Evolutionary conservation across 1,284 basidiomycete species (phyloP), one percentile per base, ranked within the genome.

Genomic region (Fomitopsis schrenkii): DNA sequence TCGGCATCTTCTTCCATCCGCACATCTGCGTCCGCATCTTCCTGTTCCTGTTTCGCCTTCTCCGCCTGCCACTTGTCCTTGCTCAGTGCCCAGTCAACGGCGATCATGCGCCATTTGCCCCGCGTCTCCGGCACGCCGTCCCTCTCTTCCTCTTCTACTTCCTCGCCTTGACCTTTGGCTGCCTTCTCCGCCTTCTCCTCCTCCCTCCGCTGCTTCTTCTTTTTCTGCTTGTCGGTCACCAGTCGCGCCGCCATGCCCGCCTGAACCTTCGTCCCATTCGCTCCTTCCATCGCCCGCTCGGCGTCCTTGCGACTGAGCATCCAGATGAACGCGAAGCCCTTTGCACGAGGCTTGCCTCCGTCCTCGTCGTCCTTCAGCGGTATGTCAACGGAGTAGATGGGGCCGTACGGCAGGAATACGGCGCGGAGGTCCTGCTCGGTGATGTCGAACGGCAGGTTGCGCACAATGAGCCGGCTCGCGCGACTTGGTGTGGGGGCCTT

Each of bases 241-340:
- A 91, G 75, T 35, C 80, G 78, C 62, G 84, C 81, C 1, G 89
- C 89, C 64, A 89, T 82, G 12, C 91, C 91, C 10, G 88, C 81
- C 17, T 79, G 75, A 33, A 95, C 79, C 15, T 79, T 81, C 75
- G 84, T 87, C 14, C 94, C 95, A 70, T 98, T 98, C 64, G 94
- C 86, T 5, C 81, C 86, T 66, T 88, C 88, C 64, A 98, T 83
- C 0, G 95, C 97, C 55, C 81, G 80, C 71, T 95, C 90, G 3
- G 95, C 96, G 70, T 96, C 93, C 63, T 90, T 89, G 69, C 86
- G 87, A 65, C 87, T 90, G 64, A 95, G 76, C 83, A 94, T 95
- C 94, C 95, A 98, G 14, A 98, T 89, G 70, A 99, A 98, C 0
- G 95, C 97, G 69, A 97, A 99, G 0, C 97, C 96, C 67, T 93